Evolutionary conservation across 306 rosid species (phyloP).

Genomic region (Prunus salicina): DNA sequence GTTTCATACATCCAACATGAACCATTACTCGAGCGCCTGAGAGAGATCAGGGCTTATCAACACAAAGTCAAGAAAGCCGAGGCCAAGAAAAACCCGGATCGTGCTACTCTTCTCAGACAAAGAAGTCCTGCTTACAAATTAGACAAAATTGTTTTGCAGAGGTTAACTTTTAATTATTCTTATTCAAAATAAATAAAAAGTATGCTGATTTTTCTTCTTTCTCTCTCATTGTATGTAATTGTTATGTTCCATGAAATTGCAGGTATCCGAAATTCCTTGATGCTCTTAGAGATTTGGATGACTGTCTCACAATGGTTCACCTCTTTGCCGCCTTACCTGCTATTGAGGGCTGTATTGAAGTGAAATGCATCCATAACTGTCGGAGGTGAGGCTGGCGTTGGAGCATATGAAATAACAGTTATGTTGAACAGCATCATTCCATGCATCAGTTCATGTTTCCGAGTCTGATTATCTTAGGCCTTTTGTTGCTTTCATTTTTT

Average conservation of each 20-base stretch:
- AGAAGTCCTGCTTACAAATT: constrained; percentile 57
- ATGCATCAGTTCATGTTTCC: too few relatives aligned
- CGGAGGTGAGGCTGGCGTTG: constrained; percentile 44
- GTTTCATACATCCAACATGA: constrained; percentile 78
- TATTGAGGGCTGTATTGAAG: constrained; percentile 62
- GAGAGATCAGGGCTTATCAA: constrained; percentile 65
- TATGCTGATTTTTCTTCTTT: neutral
- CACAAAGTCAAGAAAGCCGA: constrained; percentile 80
- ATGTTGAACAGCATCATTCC: too few relatives aligned
- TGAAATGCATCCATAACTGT: constrained; percentile 59
- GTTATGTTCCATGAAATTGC: constrained; percentile 9
- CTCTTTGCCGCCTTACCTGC: constrained; percentile 92
- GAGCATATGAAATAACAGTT: too few relatives aligned
- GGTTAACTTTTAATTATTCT: constrained; percentile 32
- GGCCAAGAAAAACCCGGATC: constrained; percentile 74
- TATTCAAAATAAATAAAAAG: too few relatives aligned
- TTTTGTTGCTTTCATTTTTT: neutral
- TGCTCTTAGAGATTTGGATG: constrained; percentile 92
- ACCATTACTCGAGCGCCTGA: constrained; percentile 70
- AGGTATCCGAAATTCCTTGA: constrained; percentile 89
- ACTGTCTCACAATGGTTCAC: constrained; percentile 88
- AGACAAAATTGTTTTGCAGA: constrained; percentile 67
- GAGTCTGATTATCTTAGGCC: neutral
- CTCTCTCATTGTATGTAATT: neutral
- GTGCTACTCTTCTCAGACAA: constrained; percentile 51